Base-by-base conservation (phyloP, 75 land plant genomes). In the Picea glauca region DNA sequence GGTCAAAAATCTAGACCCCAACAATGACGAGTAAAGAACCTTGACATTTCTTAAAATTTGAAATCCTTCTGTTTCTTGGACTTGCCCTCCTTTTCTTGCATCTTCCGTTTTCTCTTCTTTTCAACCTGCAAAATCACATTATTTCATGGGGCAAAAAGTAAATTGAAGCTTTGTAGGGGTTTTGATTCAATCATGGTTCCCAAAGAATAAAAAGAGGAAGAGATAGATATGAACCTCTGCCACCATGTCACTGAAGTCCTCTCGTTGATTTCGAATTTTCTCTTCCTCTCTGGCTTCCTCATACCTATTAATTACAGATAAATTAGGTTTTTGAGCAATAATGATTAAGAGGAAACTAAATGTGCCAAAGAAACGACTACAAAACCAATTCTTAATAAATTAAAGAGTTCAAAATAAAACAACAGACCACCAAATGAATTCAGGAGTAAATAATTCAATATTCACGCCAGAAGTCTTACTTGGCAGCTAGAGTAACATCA, bases 171-270 rank as follows among this genome's bases (percentile, higher is more conserved):
- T 50, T 12, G 26, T 12, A 50, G 9, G 12, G 12, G 56, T 50
- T 50, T 50, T 50, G 56, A 50, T 50, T 50, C 9, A 50, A 50
- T 50, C 56, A 11, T 50, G 11, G 11, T 9, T 50, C 1, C 56
- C 56, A 1, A 50, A 50, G 56, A 50, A 40, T 9, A 50, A 50
- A 50, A 50, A 9, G 12, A 50, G 11, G 56, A 50, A 9, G 12
- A 50, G 56, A 50, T 46, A 7, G 54, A 46, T 50, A 50, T 50
- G 56, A 13, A 96, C 99, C 98, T 95, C 96, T n/a, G 99, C 99
- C 87, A 98, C 99, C 96, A 98, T 91, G 86, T 98, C 99, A 77
- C 99, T 98, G 88, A 98, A 95, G 81, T 98, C 99, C 77, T 98
- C 99, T 30, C 84, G 83, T 81, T 95, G 93, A 57, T 87, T 90